Conservation (phyloP, 73 alveolate genomes). For the Effrenium voratum region DNA sequence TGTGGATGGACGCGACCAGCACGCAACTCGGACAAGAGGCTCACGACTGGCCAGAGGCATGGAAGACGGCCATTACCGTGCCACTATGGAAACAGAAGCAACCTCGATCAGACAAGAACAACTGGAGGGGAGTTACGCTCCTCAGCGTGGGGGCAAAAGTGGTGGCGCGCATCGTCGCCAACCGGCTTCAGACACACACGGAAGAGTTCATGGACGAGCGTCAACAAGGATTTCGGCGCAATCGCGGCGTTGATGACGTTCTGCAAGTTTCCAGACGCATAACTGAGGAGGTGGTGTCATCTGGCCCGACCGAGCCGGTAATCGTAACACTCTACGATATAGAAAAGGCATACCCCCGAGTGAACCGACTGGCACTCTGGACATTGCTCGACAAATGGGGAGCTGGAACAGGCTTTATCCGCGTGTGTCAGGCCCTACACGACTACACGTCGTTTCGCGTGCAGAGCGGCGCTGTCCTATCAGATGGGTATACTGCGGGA, state of each 20-base stretch:
- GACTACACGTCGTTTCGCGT: neutral
- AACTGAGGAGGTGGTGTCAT: constrained; percentile 6
- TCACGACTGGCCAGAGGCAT: neutral
- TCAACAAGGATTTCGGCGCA: constrained; percentile 6
- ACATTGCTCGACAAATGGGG: neutral
- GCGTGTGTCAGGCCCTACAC: neutral
- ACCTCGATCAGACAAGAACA: neutral
- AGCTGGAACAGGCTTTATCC: neutral
- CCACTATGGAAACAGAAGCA: constrained; percentile 62
- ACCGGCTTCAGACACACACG: neutral
- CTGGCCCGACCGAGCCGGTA: neutral
- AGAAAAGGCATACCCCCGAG: constrained; percentile 43
- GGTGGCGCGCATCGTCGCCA: constrained; percentile 23
- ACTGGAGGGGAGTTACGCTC: constrained; percentile 26
- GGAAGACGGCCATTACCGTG: constrained; percentile 2
- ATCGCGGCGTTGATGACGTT: constrained; percentile 20
- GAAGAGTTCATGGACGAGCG: neutral
- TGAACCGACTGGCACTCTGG: constrained; percentile 22
- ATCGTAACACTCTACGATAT: constrained; percentile 7
- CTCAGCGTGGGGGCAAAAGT: constrained; percentile 59
- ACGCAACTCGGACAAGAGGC: neutral
- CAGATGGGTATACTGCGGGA: neutral
- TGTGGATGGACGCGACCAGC: neutral
- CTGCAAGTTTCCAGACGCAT: constrained; percentile 27
- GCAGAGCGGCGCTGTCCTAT: neutral